These are phyloP conservation scores for Debaryomycetaceae sp. DNA, from an alignment of 1,139 yeast genomes.

Conservation along the genomic window DNA sequence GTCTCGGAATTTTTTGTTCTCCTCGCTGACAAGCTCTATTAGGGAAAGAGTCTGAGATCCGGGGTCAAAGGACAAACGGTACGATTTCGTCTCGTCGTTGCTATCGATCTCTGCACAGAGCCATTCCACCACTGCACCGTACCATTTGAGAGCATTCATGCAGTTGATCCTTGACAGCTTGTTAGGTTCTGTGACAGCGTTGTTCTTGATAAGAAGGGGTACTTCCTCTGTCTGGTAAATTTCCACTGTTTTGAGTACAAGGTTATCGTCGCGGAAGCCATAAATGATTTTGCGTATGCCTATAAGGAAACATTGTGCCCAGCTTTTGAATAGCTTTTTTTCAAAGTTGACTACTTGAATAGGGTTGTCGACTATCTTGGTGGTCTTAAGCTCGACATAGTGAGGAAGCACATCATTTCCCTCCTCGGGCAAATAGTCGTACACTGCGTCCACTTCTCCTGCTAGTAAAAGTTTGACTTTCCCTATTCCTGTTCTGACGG, in stretches of 20 bases:
- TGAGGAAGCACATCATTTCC: slow-evolving; percentile 54
- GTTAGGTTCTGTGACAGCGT: slow-evolving; percentile 24
- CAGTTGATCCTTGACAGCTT: slow-evolving; percentile 59
- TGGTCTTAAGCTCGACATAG: slow-evolving; percentile 84
- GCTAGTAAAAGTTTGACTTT: slow-evolving; percentile 65
- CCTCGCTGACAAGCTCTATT: slow-evolving; percentile 26
- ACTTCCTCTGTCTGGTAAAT: slow-evolving; percentile 74
- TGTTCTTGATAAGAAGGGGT: slow-evolving; percentile 56
- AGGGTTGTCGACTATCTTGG: slow-evolving; percentile 50
- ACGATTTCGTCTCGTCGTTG: slow-evolving; percentile 32
- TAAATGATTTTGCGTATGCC: slow-evolving; percentile 78
- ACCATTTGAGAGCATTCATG: slow-evolving; percentile 76
- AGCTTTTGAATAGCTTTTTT: slow-evolving; percentile 66
- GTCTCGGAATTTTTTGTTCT: slow-evolving; percentile 24
- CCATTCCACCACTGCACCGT: slow-evolving; percentile 85
- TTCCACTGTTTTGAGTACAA: slow-evolving; percentile 65
- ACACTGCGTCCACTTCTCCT: slow-evolving; percentile 89
- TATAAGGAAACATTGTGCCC: slow-evolving; percentile 92
- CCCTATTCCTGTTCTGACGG: slow-evolving; percentile 84
- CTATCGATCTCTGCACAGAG: slow-evolving; percentile 52
- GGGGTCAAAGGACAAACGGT: slow-evolving; percentile 33
- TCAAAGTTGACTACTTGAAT: slow-evolving; percentile 63
- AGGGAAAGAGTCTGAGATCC: slow-evolving; percentile 28
- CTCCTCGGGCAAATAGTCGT: slow-evolving; percentile 68
- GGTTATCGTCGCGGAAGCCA: slow-evolving; percentile 80